Percentiles rank a stretch among this genome's conserved stretches.
These are phyloP conservation scores for Vitis cinerea DNA, from an alignment of 164 flowering plant genomes.

Conservation along the genomic window DNA sequence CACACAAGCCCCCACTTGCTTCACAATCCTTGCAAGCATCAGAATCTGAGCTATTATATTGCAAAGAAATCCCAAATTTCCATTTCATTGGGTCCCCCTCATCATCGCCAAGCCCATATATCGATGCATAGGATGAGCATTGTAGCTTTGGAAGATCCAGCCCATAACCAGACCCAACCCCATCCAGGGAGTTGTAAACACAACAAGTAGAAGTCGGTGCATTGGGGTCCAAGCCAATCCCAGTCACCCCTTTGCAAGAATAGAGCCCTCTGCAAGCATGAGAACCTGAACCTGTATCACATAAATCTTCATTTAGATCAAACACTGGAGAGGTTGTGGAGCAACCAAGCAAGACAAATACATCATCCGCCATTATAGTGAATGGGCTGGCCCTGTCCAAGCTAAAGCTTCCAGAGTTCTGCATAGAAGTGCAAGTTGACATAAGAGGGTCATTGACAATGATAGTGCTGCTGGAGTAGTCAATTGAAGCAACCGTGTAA, in stretches of 20 bases:
- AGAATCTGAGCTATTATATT: slow-evolving; percentile 36
- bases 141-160: slow-evolving; percentile 66
- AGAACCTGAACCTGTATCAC: slow-evolving; percentile 49
- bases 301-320: slow-evolving; percentile 40
- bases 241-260: slow-evolving; percentile 57
- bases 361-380: slow-evolving; percentile 20
- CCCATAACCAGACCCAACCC: slow-evolving; percentile 32
- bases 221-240: slow-evolving; percentile 53
- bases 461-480: slow-evolving; percentile 39
- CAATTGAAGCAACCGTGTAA: slow-evolving; percentile 44
- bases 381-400: slow-evolving; percentile 52
- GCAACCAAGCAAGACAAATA: slow-evolving; percentile 61
- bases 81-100: slow-evolving; percentile 57
- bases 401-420: slow-evolving; percentile 65
- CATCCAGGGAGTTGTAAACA: slow-evolving; percentile 42
- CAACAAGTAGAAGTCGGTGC: slow-evolving; percentile 60
- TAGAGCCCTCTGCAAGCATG: slow-evolving; percentile 55
- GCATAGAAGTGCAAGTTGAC: slow-evolving; percentile 70
- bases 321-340: slow-evolving; percentile 59
- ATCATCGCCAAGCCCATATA: slow-evolving; percentile 54
- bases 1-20: slow-evolving; percentile 56
- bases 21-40: slow-evolving; percentile 52
- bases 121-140: slow-evolving; percentile 59
- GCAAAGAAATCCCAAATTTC: slow-evolving; percentile 54
- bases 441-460: slow-evolving; percentile 51